These are phyloP conservation scores for Clarireedia hainanense DNA, from an alignment of 2,329 filamentous ascomycete genomes.

Conservation along the genomic window DNA sequence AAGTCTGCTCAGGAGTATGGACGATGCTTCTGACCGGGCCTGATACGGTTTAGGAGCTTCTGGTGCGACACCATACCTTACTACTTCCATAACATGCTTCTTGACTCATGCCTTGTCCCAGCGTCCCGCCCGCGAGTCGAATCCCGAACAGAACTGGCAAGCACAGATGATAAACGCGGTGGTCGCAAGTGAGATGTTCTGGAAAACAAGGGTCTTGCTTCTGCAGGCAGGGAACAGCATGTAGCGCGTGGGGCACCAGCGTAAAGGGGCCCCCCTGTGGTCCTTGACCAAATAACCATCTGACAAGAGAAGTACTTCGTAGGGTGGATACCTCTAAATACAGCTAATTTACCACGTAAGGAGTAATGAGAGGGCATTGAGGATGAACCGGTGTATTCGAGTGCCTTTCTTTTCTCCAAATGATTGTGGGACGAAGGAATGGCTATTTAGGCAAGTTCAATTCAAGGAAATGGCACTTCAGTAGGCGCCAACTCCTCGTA, in stretches of 20 bases:
- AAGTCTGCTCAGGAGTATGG: not conserved
- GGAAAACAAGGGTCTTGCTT: not conserved
- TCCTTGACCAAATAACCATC: slow-evolving; percentile 1
- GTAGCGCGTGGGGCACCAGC: slow-evolving; percentile 1
- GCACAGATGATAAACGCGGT: slow-evolving; percentile 1
- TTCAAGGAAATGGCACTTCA: too few relatives aligned
- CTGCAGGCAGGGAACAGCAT: not conserved
- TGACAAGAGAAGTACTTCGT: not conserved
- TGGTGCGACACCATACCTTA: slow-evolving; percentile 1
- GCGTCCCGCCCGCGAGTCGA: not conserved
- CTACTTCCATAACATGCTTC: not conserved
- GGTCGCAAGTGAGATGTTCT: not conserved
- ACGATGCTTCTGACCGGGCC: not conserved
- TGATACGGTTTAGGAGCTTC: not conserved
- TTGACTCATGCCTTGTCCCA: not conserved
- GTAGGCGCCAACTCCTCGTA: too few relatives aligned
- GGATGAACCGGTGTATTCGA: too few relatives aligned
- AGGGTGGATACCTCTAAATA: slow-evolving; percentile 1
- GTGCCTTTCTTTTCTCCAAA: too few relatives aligned
- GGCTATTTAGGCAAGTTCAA: too few relatives aligned
- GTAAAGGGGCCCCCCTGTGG: slow-evolving; percentile 1
- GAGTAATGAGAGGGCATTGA: not conserved
- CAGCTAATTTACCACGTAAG: not conserved
- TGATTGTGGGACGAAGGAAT: too few relatives aligned
- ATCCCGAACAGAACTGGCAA: not conserved